These are phyloP conservation scores for Vararia minispora DNA, from an alignment of 768 basidiomycete species.

Conservation along the genomic window DNA sequence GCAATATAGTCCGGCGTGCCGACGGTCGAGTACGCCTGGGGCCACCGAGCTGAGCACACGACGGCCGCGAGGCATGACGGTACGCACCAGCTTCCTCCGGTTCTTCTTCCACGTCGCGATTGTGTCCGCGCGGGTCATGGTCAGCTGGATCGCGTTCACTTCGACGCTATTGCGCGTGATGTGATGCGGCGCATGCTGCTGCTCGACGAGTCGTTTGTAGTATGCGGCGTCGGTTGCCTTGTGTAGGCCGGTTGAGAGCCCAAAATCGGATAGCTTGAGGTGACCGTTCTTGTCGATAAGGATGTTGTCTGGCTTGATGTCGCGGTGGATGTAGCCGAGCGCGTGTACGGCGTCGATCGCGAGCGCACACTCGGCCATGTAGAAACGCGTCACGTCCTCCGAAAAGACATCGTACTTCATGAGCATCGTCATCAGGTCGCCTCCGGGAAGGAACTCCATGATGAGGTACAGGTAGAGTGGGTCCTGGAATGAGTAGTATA, in stretches of 20 bases:
- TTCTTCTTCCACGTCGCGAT: constrained; percentile 99
- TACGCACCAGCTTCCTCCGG: constrained; percentile 75
- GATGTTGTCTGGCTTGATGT: constrained; percentile 99
- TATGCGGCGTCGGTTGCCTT: constrained; percentile 95
- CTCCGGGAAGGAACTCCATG: constrained; percentile 98
- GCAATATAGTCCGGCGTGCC: constrained; percentile 96
- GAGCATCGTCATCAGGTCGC: constrained; percentile 98
- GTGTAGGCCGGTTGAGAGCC: constrained; percentile 95
- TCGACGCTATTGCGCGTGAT: constrained; percentile 85
- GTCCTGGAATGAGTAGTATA: constrained; percentile 97
- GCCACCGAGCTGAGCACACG: not conserved
- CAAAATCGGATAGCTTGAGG: constrained; percentile 97
- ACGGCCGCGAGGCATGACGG: not conserved
- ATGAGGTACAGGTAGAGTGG: constrained; percentile 85
- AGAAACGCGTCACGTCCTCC: constrained; percentile 97
- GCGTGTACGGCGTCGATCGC: constrained; percentile 98
- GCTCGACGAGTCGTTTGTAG: constrained; percentile 81
- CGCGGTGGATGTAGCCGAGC: constrained; percentile 88
- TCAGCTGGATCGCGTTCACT: constrained; percentile 94
- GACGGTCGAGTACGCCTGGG: constrained; percentile 94
- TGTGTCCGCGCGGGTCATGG: constrained; percentile 85
- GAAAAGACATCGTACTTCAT: constrained; percentile 99
- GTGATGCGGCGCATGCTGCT: constrained; percentile 30
- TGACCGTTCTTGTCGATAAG: constrained; percentile 96
- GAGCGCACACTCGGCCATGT: constrained; percentile 94